phyloP scores from a whole-genome alignment of 2,329 filamentous ascomycete species.

The Ceratocystis harringtonii region DNA sequence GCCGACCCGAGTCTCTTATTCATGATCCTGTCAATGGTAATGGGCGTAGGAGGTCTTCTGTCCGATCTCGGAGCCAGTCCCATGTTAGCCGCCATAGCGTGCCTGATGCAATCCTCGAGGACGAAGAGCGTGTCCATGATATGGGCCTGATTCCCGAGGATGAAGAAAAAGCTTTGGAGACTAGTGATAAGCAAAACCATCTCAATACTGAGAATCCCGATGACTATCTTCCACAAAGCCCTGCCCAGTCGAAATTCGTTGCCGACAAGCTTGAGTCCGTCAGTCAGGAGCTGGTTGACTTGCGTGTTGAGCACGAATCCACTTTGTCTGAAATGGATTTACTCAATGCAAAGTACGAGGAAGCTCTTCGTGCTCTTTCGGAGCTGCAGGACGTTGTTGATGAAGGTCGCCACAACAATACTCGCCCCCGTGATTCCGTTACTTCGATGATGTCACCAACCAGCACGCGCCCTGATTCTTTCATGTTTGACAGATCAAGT shows the following conservation, averaged over 20 bases:
- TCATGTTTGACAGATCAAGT: conserved; percentile 67
- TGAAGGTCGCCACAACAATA: conserved; percentile 52
- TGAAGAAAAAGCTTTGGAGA: conserved; percentile 18
- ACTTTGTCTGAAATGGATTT: conserved; percentile 68
- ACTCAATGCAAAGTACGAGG: conserved; percentile 79
- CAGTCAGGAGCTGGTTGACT: conserved; percentile 78
- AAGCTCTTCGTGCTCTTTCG: conserved; percentile 65
- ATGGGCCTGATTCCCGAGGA: conserved; percentile 19
- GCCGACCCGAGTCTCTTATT: conserved; percentile 22
- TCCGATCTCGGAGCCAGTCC: conserved; percentile 23
- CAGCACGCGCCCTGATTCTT: conserved; percentile 54
- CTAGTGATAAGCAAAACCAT: conserved; percentile 8
- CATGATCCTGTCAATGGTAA: conserved; percentile 8
- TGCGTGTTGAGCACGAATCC: conserved; percentile 78
- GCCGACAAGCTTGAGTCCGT: conserved; percentile 86
- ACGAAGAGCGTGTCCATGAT: conserved; percentile 31
- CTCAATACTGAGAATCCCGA: conserved; percentile 12
- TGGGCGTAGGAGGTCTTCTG: conserved; percentile 27
- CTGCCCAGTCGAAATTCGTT: conserved; percentile 71
- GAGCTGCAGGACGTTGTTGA: conserved; percentile 77
- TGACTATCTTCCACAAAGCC: conserved; percentile 44
- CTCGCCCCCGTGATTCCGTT: conserved; percentile 39
- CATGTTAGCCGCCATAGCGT: conserved; percentile 32
- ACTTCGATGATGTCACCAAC: conserved; percentile 37
- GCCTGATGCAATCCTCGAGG: conserved; percentile 41